Percentiles rank a stretch among this genome's conserved stretches.
These are phyloP conservation scores for Sungouiozyma ichnusensis DNA, from an alignment of 805 yeast species.

Conservation along the genomic window DNA sequence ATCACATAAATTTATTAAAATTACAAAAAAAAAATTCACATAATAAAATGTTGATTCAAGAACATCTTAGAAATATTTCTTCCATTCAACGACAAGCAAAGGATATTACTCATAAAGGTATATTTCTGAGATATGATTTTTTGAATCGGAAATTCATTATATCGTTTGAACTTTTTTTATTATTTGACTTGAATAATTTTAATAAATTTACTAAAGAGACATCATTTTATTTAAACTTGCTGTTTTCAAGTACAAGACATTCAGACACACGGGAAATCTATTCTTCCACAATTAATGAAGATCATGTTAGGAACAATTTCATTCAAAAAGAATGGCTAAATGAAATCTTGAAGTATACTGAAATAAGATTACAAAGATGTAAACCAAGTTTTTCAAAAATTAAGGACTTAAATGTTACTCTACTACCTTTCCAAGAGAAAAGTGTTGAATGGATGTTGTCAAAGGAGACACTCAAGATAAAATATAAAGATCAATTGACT, in stretches of 20 bases:
- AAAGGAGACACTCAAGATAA: constrained; percentile 12
- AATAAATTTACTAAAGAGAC: constrained; percentile 22
- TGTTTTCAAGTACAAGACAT: constrained; percentile 9
- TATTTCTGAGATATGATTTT: neutral
- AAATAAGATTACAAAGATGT: constrained; percentile 5
- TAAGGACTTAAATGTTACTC: constrained; percentile 10
- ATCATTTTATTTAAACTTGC: constrained; percentile 12
- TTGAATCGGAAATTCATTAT: neutral
- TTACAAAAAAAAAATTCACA: neutral
- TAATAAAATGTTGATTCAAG: neutral
- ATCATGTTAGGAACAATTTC: constrained; percentile 6
- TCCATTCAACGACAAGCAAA: constrained; percentile 1
- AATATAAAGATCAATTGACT: neutral
- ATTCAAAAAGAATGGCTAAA: constrained; percentile 20
- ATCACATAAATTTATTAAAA: neutral
- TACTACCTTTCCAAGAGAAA: constrained; percentile 25
- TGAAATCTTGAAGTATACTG: constrained; percentile 18
- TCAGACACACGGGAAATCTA: neutral
- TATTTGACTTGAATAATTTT: constrained; percentile 7
- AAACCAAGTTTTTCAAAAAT: constrained; percentile 3
- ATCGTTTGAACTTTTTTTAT: constrained; percentile 4
- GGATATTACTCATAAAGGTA: constrained; percentile 3
- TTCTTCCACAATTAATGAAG: neutral
- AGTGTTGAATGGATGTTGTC: constrained; percentile 27
- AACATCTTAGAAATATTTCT: neutral